These are phyloP conservation scores for Calonectria leucothoes DNA, from an alignment of 2,329 filamentous ascomycete species.

Conservation along the genomic window DNA sequence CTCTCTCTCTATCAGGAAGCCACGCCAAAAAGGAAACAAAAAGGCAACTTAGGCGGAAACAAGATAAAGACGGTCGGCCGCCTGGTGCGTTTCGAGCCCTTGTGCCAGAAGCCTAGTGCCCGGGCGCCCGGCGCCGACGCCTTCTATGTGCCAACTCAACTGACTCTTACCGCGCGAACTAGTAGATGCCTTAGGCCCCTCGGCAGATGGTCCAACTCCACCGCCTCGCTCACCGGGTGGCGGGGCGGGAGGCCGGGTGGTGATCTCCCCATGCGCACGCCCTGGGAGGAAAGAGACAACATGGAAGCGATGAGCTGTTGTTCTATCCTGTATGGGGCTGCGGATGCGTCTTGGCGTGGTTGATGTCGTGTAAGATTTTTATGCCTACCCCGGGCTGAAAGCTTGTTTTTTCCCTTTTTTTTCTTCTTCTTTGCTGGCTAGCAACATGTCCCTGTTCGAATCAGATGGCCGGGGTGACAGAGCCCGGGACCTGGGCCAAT, in stretches of 20 bases:
- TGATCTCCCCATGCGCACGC: constrained; percentile 26
- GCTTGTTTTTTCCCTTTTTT: neutral
- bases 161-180: neutral
- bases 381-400: neutral
- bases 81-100: constrained; percentile 1
- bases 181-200: constrained; percentile 38
- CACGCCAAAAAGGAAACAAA: neutral
- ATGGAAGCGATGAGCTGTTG: neutral
- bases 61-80: neutral
- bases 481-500: neutral
- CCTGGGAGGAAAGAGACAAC: constrained; percentile 24
- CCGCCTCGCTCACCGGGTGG: constrained; percentile 26
- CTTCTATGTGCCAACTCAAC: constrained; percentile 6
- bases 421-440: neutral
- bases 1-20: too few relatives aligned
- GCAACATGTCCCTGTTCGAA: neutral
- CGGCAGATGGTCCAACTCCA: constrained; percentile 34
- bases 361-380: neutral
- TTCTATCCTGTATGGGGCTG: constrained; percentile 6
- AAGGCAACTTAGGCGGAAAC: neutral
- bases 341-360: constrained; percentile 5
- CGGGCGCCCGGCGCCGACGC: neutral
- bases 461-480: neutral
- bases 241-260: constrained; percentile 30
- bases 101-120: neutral